phyloP scores from a whole-genome alignment of 2,329 filamentous ascomycete genomes.

The Stagonosporopsis cucurbitacearum region DNA sequence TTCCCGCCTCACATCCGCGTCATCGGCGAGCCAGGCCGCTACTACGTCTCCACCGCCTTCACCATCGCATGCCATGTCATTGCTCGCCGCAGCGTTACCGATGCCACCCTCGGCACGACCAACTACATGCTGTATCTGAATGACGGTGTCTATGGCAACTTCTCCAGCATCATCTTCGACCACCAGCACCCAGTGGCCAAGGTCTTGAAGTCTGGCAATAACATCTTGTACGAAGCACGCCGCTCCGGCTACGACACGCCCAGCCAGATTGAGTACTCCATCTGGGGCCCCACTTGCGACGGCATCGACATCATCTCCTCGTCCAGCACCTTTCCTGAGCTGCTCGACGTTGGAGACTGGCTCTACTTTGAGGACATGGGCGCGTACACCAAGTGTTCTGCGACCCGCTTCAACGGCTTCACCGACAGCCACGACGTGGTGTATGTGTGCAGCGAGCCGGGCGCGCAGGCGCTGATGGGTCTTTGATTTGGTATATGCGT shows the following conservation, averaged over 20 bases:
- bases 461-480: conserved; percentile 74
- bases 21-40: conserved; percentile 95
- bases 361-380: conserved; percentile 99
- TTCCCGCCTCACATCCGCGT: conserved; percentile 84
- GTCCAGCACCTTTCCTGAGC: conserved; percentile 76
- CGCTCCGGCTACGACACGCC: conserved; percentile 54
- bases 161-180: conserved; percentile 99
- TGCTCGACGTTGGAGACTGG: conserved; percentile 94
- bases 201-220: conserved; percentile 70
- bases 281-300: conserved; percentile 98
- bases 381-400: conserved; percentile 97
- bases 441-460: conserved; percentile 93
- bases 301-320: conserved; percentile 94
- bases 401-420: conserved; percentile 97
- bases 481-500: conserved; percentile 21
- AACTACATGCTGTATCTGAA: conserved; percentile 98
- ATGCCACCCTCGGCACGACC: conserved; percentile 68
- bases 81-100: conserved; percentile 85
- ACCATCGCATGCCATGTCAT: conserved; percentile 96
- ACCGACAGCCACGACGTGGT: conserved; percentile 89
- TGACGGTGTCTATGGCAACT: conserved; percentile 97
- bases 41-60: conserved; percentile 93
- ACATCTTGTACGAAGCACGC: conserved; percentile 61
- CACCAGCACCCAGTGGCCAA: conserved; percentile 90
- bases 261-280: conserved; percentile 78